Conservation (phyloP, 2,329 filamentous ascomycete species). For the Chaetoscypha palmicola region DNA sequence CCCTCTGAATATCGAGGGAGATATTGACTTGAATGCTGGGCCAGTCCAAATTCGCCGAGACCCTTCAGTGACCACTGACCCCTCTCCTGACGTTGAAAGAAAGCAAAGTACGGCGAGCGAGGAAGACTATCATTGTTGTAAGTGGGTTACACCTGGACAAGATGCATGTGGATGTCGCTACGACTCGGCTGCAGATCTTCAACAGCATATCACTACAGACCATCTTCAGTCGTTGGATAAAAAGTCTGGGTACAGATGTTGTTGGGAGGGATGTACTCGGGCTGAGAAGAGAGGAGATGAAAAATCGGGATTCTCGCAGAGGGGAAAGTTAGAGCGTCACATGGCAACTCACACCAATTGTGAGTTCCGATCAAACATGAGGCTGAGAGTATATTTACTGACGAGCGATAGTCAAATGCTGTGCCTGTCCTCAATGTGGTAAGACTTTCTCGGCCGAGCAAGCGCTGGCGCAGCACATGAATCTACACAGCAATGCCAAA, state of each 20-base stretch:
- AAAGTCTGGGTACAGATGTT: conserved; percentile 44
- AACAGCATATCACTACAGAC: conserved; percentile 45
- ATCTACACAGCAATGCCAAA: conserved; percentile 59
- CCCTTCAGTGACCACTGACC: not conserved
- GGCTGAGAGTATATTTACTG: no score
- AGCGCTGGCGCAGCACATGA: conserved; percentile 59
- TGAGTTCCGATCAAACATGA: conserved; percentile 38
- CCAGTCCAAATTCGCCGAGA: not conserved
- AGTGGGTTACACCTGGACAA: conserved; percentile 18
- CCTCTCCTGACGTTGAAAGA: not conserved
- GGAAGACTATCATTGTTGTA: conserved; percentile 19
- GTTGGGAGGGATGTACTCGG: conserved; percentile 50
- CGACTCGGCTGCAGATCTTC: conserved; percentile 39
- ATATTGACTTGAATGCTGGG: conserved; percentile 13
- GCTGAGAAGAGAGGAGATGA: conserved; percentile 20
- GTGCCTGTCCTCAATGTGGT: conserved; percentile 48
- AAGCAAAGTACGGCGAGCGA: not conserved
- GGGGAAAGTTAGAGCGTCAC: conserved; percentile 58
- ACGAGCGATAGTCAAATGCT: conserved; percentile 56
- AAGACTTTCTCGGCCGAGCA: conserved; percentile 59
- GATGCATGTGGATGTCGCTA: conserved; percentile 17
- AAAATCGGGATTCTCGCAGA: conserved; percentile 47
- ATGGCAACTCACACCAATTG: conserved; percentile 59
- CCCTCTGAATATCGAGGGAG: conserved; percentile 12
- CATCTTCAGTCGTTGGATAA: conserved; percentile 44